Base-by-base conservation (phyloP, 345 rosid species). In the Boechera stricta region DNA sequence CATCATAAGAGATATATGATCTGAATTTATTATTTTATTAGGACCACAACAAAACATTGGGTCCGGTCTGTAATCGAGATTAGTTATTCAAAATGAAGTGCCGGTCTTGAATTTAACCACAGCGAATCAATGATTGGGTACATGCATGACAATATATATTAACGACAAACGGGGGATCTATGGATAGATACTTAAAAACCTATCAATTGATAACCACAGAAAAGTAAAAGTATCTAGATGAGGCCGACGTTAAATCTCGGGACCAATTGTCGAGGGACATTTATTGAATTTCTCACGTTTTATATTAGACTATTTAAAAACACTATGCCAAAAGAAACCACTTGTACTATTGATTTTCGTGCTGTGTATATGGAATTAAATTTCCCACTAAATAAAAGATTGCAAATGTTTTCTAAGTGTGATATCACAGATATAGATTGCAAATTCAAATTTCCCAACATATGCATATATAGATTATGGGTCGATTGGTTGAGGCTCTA, bases 161-260 rank as follows among this genome's bases (percentile, higher is more conserved):
- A 73, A 64, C 48, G 64, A 54, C 64, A 74, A 74, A 54, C 0
- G 44, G 4, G 55, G 53, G 55, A 73, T 73, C 58, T 45, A 13
- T 42, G 39, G 66, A 65, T 33, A 64, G 47, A 42, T 64, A 56
- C 48, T 64, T 64, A 12, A 15, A 24, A n/a, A 38, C 32, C 21
- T 61, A 73, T 73, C 77, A 42, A 41, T 13, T 64, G 63, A 11
- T 13, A 54, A 64, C 65, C 71, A 55, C 71, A 73, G 5, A 64
- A 42, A 29, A 53, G 18, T 10, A 29, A 52, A 54, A 54, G 49
- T 10, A 39, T 64, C 26, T 63, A 42, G 71, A 54, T 73, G 47
- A 64, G 47, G 64, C 1, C 16, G 56, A 73, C 55, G 5, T 64
- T 64, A 38, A 35, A 72, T 51, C 53, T 62, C 62, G 4, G 15